Base-by-base conservation (phyloP, 164 flowering plant genomes). In the Echeveria elegans region DNA sequence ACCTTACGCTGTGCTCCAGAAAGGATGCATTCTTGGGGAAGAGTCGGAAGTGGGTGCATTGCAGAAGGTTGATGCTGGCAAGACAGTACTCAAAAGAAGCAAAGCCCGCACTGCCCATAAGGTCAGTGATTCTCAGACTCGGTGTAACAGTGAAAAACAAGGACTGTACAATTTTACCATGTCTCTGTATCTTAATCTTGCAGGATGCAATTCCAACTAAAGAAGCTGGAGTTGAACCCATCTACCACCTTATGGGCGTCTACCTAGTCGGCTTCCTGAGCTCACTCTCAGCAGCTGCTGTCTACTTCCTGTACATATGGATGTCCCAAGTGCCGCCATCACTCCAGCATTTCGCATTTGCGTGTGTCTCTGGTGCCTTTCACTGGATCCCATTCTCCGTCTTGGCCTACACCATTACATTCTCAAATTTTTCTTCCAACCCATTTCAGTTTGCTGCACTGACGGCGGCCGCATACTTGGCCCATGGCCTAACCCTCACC, bases 371-470 rank as follows among this genome's bases (percentile, higher is more conserved):
- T 31, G 96, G 89, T 69, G 80, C 88, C 52, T 85, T 86, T 64
- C 88, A 86, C 71, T 88, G 92, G 91, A 58, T 83, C 50, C 92
- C 90, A 31, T 80, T 77, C 72, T 74, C 81, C 53, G 66, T 84
- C 11, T 43, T 74, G 66, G 88, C 86, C 26, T 85, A 79, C 48
- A 72, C 79, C 38, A 71, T 74, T 56, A 74, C 85, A 73, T 72
- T 81, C 47, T 28, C 73, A 0, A 34, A 30, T 16, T 32, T 66
- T 66, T 68, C 83, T 36, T 65, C 66, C 41, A 80, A 72, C 32
- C 80, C 88, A 53, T 52, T 52, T 24, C 69, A 28, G 64, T 85
- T 86, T 71, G 79, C 83, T 59, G 30, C 75, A 56, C 76, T 72
- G 28, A 18, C 77, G 28, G 86, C 86, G 21, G 18, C 68, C 30